Base-by-base conservation (phyloP, 2,329 filamentous ascomycete species). In the Calonectria leucothoes region DNA sequence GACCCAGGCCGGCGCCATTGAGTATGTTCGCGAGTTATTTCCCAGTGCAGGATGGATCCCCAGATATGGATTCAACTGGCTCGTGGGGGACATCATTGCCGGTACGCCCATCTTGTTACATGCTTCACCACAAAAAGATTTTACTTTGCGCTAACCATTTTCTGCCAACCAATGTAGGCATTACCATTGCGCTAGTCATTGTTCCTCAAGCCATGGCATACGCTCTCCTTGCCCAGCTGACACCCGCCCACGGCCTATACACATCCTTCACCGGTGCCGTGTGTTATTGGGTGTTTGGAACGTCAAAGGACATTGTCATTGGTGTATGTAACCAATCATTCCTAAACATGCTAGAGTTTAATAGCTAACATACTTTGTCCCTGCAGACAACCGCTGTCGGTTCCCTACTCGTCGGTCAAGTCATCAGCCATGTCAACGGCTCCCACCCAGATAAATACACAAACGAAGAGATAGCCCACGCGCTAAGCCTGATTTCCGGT, bases 291-390 rank as follows among this genome's bases (percentile, higher is more conserved):
- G 90, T 95, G 71, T 96, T 96, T 81, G 94, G 93, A 42, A 96
- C 94, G 0, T 96, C 94, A 10, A 96, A 95, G 81, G 94, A 96
- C 82, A 95, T 96, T 81, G 95, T 94, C 12, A 95, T 96, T 71
- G 94, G 94, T 31, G 87, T 88, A 82, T 48, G 86, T 77, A 15
- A 39, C 12, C 12, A 17, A 1, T 0, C 14, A 29, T 1, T 6
- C 1, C 1, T 6, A 1, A 0, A 11, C 4, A 0, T 1, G 1
- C 27, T 68, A 76, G 61, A 66, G 25, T 20, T 31, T 29, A 27
- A 35, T 29, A 27, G 31, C 15, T 39, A 20, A 29, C 42, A 15
- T 39, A 82, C 72, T 4, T 4, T 69, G n/a, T 7, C 29, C 4
- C 64, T 4, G 67, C 89, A 88, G 92, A 94, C 88, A 42, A 88